Evolutionary conservation across 1,284 basidiomycete species (phyloP), one percentile per base, ranked within the genome.

Genomic region (Austroboletus rostrupii): DNA sequence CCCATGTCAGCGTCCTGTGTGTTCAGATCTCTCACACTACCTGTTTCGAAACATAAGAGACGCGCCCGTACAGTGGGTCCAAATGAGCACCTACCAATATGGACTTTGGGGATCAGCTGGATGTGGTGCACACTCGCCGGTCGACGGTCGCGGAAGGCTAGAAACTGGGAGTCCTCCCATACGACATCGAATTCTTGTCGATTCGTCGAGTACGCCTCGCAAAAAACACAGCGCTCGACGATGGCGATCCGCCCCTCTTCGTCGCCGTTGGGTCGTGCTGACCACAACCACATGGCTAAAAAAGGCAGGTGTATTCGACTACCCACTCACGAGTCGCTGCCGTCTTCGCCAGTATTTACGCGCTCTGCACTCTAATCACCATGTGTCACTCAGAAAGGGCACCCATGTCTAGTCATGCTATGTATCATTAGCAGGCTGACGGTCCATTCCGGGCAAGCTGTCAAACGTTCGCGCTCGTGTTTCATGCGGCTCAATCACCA

Each of bases 111-210:
- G 6, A 65, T 67, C 43, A 65, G 14, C 46, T 52, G 59, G 20
- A 65, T 50, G 19, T 68, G 66, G n/a, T 66, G 59, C n/a, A 54
- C 31, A 21, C 53, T 51, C 0, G 65, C 54, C 3, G 63, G 66
- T 4, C 16, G 35, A 38, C 32, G 45, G 23, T 65, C 63, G 41
- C 62, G 63, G 21, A 68, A 68, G 14, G 66, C 63, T 12, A 65
- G 17, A 47, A 68, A 68, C 11, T 62, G 59, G 21, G 45, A 31
- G 13, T 67, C 63, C 63, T 65, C 63, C 63, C 65, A 68, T 9
- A 65, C 48, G 28, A 65, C 43, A 17, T 66, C 48, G 40, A 65
- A 68, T 9, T 45, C 53, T 20, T 43, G 29, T 3, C 61, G 61
- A 20, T 62, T 48, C 41, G 26, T 52, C n/a, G 54, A 51, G 41